Percentiles rank a stretch among this genome's conserved stretches.
Conservation (phyloP, 495 filamentous ascomycete species). For the Amphirosellinia nigrospora region DNA sequence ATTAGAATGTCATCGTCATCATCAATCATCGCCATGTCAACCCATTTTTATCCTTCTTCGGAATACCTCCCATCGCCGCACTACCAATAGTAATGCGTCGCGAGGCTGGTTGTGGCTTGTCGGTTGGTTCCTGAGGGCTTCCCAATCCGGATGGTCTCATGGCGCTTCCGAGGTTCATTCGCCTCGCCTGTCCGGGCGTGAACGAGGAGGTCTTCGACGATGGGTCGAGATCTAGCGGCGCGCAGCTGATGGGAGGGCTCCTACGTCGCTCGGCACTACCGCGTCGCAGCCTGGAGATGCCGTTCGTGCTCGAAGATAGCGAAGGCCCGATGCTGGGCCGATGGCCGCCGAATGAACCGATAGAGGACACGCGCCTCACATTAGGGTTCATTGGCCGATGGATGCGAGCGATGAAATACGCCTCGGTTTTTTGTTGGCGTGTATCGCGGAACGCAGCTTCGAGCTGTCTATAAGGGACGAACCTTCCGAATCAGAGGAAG, state of each 20-base stretch:
- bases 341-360: slow-evolving; percentile 32
- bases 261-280: slow-evolving; percentile 48
- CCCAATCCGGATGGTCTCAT: slow-evolving; percentile 34
- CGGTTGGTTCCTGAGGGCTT: slow-evolving; percentile 31
- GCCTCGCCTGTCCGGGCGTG: slow-evolving; percentile 51
- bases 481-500: slow-evolving; percentile 53
- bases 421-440: slow-evolving; percentile 51
- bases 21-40: slow-evolving; percentile 1
- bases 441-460: slow-evolving; percentile 54
- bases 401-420: slow-evolving; percentile 43
- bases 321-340: slow-evolving; percentile 40
- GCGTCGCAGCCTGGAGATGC: slow-evolving; percentile 51
- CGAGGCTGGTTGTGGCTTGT: slow-evolving; percentile 10
- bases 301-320: slow-evolving; percentile 49
- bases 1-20: background rate
- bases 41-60: slow-evolving; percentile 29
- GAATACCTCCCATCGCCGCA: slow-evolving; percentile 27
- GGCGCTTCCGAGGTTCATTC: slow-evolving; percentile 51
- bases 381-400: slow-evolving; percentile 31
- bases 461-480: slow-evolving; percentile 48
- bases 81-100: slow-evolving; percentile 44
- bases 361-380: slow-evolving; percentile 47
- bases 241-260: slow-evolving; percentile 53
- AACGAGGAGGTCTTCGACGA: slow-evolving; percentile 31
- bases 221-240: slow-evolving; percentile 42